Percentiles rank a stretch among this genome's conserved stretches.
Evolutionary conservation across 345 rosid genomes (phyloP).

Genomic region (Erodium maritimum): DNA sequence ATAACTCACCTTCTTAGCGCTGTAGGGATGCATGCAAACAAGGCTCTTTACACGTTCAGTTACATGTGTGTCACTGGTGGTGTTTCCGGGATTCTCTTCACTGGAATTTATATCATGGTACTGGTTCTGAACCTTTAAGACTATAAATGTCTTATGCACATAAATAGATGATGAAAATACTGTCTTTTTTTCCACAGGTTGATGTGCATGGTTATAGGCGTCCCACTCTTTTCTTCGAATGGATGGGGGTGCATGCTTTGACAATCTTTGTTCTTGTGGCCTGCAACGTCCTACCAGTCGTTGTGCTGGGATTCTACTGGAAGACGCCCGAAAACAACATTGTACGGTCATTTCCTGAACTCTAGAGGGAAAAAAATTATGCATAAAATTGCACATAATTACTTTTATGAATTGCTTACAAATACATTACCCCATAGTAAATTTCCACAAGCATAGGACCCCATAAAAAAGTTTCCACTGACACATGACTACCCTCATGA

Average conservation of each 20-base stretch:
- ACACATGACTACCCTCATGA: no score
- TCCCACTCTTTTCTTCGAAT: slow-evolving; percentile 1
- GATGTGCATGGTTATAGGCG: slow-evolving; percentile 8
- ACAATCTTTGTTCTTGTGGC: slow-evolving; percentile 6
- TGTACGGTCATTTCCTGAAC: not conserved
- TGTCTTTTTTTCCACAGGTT: slow-evolving; percentile 1
- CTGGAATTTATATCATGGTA: slow-evolving; percentile 45
- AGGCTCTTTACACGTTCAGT: slow-evolving; percentile 61
- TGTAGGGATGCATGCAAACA: slow-evolving; percentile 61
- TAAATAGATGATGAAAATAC: no score
- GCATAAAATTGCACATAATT: no score
- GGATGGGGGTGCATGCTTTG: slow-evolving; percentile 11
- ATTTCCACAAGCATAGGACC: no score
- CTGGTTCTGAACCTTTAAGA: not conserved
- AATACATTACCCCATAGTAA: no score
- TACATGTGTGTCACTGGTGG: slow-evolving; percentile 58
- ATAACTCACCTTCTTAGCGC: slow-evolving; percentile 6
- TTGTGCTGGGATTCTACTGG: slow-evolving; percentile 10
- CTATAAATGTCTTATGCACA: no score
- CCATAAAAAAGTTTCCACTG: no score
- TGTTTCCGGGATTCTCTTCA: slow-evolving; percentile 53
- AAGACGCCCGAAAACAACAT: slow-evolving; percentile 6
- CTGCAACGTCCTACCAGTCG: slow-evolving; percentile 7
- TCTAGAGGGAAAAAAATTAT: not conserved
- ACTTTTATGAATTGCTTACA: no score